Base-by-base conservation (phyloP, 805 yeast species). In the Kregervanrija pseudodelftensis region DNA sequence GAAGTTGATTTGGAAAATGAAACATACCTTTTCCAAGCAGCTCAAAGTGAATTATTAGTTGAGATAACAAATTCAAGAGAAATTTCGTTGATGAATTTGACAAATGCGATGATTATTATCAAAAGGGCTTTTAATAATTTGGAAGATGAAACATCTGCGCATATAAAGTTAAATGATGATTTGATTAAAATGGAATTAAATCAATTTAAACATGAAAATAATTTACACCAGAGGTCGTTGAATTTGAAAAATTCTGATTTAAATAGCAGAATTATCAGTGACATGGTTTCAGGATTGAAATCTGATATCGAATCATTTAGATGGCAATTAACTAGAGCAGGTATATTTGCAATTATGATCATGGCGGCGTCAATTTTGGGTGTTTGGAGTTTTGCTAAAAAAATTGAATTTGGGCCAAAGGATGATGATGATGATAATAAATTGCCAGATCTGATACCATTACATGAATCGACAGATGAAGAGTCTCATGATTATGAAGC, bases 291-390 rank as follows among this genome's bases (percentile, higher is more conserved):
- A 32, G 93, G 86, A 8, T 76, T 89, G 59, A 79, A 87, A 58
- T 82, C 93, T 0, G 93, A 88, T 45, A 85, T 88, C 46, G 99
- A 91, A 64, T 79, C 82, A 47, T 71, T 91, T 49, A 73, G 98
- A 55, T 91, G 99, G 99, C 88, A 87, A 57, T 79, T 91, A 38
- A 89, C 96, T 1, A 72, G 96, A 45, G 77, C 93, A 60, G 97
- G 97, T 9, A 68, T 93, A 32, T 70, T 85, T 37, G 86, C 93
- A 2, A 81, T 89, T 32, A 63, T 85, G 16, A 68, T 80, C 1
- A 71, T 83, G 49, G 85, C 85, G 1, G 75, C 79, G 44, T 70
- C 79, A 16, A 70, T 81, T 4, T 72, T 85, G 62, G 75, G 79
- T 52, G 77, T 80, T 39, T 64, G 66, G 61, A 61, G 61, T 39